phyloP scores from a whole-genome alignment of 371 early-diverging fungal genomes.

The Coemansia sp. region DNA sequence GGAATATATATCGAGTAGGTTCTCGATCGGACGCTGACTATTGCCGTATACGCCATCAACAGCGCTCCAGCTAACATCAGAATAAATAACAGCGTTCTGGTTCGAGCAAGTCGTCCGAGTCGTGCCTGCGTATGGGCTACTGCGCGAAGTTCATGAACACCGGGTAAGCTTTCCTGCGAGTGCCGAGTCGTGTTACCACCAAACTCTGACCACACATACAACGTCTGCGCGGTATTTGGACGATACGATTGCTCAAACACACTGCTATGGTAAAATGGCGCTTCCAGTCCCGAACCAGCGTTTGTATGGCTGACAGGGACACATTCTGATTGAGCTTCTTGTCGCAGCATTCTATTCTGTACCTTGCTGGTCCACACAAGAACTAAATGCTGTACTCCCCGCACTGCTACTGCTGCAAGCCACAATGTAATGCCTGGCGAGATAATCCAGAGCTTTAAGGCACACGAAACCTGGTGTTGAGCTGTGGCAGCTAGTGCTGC shows the following conservation, averaged over 20 bases:
- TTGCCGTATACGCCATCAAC: constrained; percentile 8
- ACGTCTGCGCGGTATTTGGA: constrained; percentile 11
- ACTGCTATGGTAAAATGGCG: neutral
- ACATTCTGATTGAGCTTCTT: neutral
- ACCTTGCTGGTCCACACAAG: constrained; percentile 7
- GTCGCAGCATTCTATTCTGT: neutral
- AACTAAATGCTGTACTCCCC: constrained; percentile 24
- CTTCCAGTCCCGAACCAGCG: neutral
- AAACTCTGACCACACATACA: constrained; percentile 28
- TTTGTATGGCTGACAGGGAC: neutral
- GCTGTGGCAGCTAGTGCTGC: constrained; percentile 17
- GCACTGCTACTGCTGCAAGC: constrained; percentile 20
- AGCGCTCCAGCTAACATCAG: constrained; percentile 5
- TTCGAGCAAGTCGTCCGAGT: constrained; percentile 1
- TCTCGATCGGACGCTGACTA: constrained; percentile 3
- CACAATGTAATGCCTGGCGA: constrained; percentile 30
- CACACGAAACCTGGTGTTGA: constrained; percentile 26
- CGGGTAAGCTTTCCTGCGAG: constrained; percentile 2
- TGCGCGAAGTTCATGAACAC: neutral
- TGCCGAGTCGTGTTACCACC: neutral
- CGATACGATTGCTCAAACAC: neutral
- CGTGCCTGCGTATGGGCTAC: neutral
- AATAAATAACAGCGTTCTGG: constrained; percentile 3
- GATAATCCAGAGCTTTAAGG: constrained; percentile 29
- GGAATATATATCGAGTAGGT: neutral